A percentile compares a stretch with the other conserved stretches of the same genome.
Evolutionary conservation across 2,329 filamentous ascomycete genomes (phyloP).

Genomic region (Penicillium psychrosexuale): DNA sequence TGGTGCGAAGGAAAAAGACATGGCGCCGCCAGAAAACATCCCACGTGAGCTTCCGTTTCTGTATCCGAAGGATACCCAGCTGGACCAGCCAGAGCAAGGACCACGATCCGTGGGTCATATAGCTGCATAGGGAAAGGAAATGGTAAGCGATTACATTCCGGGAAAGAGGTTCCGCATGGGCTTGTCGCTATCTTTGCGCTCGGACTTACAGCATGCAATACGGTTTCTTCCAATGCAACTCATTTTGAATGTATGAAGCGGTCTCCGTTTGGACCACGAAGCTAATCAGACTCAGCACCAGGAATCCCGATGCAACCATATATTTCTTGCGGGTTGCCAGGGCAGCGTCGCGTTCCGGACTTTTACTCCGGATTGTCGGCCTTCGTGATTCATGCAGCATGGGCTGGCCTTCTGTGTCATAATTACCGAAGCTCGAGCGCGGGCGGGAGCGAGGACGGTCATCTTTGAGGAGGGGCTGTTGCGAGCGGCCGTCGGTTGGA

Average conservation of each 20-base stretch:
- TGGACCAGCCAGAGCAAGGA: slow-evolving; percentile 81
- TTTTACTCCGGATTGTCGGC: slow-evolving; percentile 73
- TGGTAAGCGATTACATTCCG: slow-evolving; percentile 18
- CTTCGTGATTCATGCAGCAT: slow-evolving; percentile 50
- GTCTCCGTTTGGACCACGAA: slow-evolving; percentile 96
- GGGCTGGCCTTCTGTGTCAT: slow-evolving; percentile 35
- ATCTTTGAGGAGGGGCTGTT: slow-evolving; percentile 55
- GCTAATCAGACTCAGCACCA: slow-evolving; percentile 75
- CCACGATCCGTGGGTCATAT: slow-evolving; percentile 95
- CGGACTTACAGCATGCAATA: slow-evolving; percentile 87
- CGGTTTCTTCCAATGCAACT: slow-evolving; percentile 93
- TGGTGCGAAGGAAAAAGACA: slow-evolving; percentile 60
- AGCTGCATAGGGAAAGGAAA: slow-evolving; percentile 41
- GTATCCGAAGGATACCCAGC: slow-evolving; percentile 73
- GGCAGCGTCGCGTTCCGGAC: slow-evolving; percentile 62
- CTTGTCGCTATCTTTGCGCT: slow-evolving; percentile 1
- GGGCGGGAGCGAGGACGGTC: slow-evolving; percentile 40
- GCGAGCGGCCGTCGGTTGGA: slow-evolving; percentile 48
- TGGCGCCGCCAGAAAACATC: slow-evolving; percentile 78
- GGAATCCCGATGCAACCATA: slow-evolving; percentile 78
- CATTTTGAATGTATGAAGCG: slow-evolving; percentile 88
- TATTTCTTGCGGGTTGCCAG: slow-evolving; percentile 76
- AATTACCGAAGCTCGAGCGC: slow-evolving; percentile 27
- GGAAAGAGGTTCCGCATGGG: slow-evolving; percentile 1
- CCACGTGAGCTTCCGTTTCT: slow-evolving; percentile 78